Base-by-base conservation (phyloP, 1,284 basidiomycete genomes). In the Puccinia polysora region DNA sequence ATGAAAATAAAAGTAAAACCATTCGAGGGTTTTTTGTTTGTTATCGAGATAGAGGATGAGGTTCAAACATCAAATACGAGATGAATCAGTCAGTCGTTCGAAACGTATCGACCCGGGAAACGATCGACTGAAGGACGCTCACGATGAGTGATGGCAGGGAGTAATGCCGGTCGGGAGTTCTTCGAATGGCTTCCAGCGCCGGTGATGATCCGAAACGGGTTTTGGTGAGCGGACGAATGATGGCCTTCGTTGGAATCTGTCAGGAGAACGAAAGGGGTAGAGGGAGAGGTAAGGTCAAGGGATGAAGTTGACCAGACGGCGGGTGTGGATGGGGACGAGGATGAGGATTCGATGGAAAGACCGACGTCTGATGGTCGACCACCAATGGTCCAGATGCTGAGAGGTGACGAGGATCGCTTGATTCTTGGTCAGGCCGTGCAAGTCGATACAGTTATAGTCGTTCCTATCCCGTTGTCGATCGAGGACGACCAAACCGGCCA, bases 141-240 rank as follows among this genome's bases (percentile, higher is more conserved):
- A 71, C 68, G 74, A 69, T 75, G 76, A 12, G 73, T 75, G 20
- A 80, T 75, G 8, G 78, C 76, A 0, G 79, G 79, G 0, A 77
- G 75, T 25, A 80, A 68, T n/a, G 80, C 76, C 3, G 79, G 76
- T 12, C 76, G 75, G 50, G 77, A 74, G 32, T 77, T 75, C 12
- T 74, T 73, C 52, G 76, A 77, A 65, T 80, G 79, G 52, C 75
- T 69, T 8, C 79, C 79, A 5, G 78, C 78, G 5, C 79, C 79
- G 23, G 79, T 80, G 23, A 80, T 74, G 50, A 80, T 78, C 47
- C 75, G 74, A 47, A 80, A 75, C 6, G 77, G 76, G 1, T 74
- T n/a, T n/a, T n/a, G n/a, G n/a, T n/a, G n/a, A n/a, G n/a, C n/a
- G 65, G 8, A 45, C 36, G 18, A 36, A 55, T 23, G 25, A 28